Conservation (phyloP, 805 yeast species). For the Wickerhamomyces subpelliculosus region DNA sequence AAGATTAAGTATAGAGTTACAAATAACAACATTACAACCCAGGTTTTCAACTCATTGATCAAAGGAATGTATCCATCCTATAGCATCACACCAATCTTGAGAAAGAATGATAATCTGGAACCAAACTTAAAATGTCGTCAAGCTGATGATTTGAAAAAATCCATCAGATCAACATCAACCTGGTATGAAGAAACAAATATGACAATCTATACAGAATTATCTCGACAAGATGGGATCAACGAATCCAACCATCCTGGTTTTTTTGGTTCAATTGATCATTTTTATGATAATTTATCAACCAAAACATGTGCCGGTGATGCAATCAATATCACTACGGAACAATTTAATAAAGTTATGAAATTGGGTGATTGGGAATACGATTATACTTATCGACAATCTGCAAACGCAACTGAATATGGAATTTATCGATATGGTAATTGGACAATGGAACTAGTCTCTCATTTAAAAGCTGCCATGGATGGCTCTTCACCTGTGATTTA, state of each 20-base stretch:
- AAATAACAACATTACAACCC: conserved; percentile 32
- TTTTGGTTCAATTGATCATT: conserved; percentile 32
- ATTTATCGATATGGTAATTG: conserved; percentile 29
- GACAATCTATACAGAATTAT: conserved; percentile 22
- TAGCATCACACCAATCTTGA: conserved; percentile 24
- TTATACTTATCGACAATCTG: conserved; percentile 27
- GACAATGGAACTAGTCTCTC: conserved; percentile 28
- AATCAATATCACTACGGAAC: conserved; percentile 22
- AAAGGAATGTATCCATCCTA: conserved; percentile 31
- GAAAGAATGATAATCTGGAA: conserved; percentile 30
- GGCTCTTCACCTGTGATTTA: conserved; percentile 25
- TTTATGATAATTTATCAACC: conserved; percentile 34
- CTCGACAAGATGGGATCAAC: conserved; percentile 17
- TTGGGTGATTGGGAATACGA: conserved; percentile 39
- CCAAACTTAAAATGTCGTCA: conserved; percentile 28
- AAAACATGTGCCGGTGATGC: conserved; percentile 32
- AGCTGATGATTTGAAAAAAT: conserved; percentile 21
- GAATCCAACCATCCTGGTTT: conserved; percentile 14
- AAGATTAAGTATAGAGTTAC: conserved; percentile 29
- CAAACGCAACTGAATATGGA: conserved; percentile 29
- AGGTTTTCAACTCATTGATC: conserved; percentile 31
- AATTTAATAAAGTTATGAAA: conserved; percentile 33
- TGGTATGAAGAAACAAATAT: conserved; percentile 31
- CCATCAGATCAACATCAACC: conserved; percentile 21
- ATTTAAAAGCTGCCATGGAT: conserved; percentile 21